Evolutionary conservation across 306 rosid species (phyloP).

Genomic region (Citrullus colocynthis): DNA sequence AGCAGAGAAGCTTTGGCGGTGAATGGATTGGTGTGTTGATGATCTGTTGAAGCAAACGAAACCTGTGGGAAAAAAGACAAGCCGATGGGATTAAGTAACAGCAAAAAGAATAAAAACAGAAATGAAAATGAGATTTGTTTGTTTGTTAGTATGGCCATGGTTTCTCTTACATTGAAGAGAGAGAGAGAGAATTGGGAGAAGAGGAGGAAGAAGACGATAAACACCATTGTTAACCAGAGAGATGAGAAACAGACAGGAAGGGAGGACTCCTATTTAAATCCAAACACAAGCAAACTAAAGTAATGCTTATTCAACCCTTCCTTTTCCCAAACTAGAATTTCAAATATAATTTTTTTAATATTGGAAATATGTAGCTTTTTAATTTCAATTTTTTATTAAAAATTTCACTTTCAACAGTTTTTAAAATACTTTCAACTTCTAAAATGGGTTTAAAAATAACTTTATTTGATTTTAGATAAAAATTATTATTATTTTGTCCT

Average conservation of each 20-base stretch:
- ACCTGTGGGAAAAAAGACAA: constrained; percentile 22
- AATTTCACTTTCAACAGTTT: too few relatives aligned
- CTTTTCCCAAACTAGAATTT: background rate
- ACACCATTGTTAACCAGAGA: constrained; percentile 15
- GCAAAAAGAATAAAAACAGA: background rate
- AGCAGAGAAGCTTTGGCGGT: constrained; percentile 53
- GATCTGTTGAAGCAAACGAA: constrained; percentile 7
- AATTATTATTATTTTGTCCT: too few relatives aligned
- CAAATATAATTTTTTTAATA: too few relatives aligned
- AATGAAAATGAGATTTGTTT: background rate
- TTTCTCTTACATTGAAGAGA: constrained; percentile 23
- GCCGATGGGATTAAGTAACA: background rate
- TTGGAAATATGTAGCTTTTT: too few relatives aligned
- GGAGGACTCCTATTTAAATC: background rate
- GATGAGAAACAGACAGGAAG: background rate
- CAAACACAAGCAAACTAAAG: background rate
- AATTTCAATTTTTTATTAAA: too few relatives aligned
- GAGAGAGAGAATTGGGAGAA: constrained; percentile 36
- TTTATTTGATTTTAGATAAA: too few relatives aligned
- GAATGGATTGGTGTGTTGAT: constrained; percentile 38
- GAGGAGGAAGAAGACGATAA: constrained; percentile 24
- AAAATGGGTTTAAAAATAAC: too few relatives aligned
- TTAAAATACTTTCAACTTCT: too few relatives aligned
- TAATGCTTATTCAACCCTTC: background rate
- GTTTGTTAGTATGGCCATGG: background rate